Percentiles rank a stretch among this genome's conserved stretches.
phyloP scores from a whole-genome alignment of 257 asterid species.

The Nicotiana knightiana region DNA sequence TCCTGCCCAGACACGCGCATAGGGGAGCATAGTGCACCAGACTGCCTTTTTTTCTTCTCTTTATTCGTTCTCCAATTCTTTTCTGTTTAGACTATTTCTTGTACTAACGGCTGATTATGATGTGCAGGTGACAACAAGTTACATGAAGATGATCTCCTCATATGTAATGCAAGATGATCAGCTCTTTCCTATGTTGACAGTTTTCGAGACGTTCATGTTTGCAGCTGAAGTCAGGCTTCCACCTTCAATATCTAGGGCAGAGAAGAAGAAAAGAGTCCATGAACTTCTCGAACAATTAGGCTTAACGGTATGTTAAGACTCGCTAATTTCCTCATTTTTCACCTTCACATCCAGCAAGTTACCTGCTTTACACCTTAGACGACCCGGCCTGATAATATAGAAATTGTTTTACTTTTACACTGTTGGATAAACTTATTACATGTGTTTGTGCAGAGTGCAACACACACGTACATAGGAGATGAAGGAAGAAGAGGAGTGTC shows the following conservation, averaged over 20 bases:
- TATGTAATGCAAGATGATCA: constrained; percentile 95
- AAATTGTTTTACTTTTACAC: no score
- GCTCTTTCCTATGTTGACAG: constrained; percentile 83
- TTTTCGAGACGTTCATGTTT: constrained; percentile 76
- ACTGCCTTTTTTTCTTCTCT: no score
- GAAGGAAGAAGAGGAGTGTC: constrained; percentile 81
- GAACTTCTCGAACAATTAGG: constrained; percentile 79
- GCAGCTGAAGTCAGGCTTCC: constrained; percentile 91
- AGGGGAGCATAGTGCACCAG: no score
- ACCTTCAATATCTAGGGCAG: constrained; percentile 60
- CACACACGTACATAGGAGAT: constrained; percentile 73
- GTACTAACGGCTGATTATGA: not conserved
- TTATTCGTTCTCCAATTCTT: no score
- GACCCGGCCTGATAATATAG: no score
- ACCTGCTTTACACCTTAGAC: no score
- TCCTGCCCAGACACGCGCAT: no score
- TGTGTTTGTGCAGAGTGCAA: constrained; percentile 40
- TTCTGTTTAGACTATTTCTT: not conserved
- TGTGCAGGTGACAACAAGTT: constrained; percentile 78
- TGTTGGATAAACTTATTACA: no score
- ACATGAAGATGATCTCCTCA: constrained; percentile 86
- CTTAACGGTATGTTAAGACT: constrained; percentile 42
- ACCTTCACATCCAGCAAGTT: not conserved
- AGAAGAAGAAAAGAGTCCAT: constrained; percentile 62
- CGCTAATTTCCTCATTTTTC: not conserved